A percentile compares a stretch with the other conserved stretches of the same genome.
These are phyloP conservation scores for Moesziomyces aphidis DNA, from an alignment of 1,284 basidiomycete species.

Conservation along the genomic window DNA sequence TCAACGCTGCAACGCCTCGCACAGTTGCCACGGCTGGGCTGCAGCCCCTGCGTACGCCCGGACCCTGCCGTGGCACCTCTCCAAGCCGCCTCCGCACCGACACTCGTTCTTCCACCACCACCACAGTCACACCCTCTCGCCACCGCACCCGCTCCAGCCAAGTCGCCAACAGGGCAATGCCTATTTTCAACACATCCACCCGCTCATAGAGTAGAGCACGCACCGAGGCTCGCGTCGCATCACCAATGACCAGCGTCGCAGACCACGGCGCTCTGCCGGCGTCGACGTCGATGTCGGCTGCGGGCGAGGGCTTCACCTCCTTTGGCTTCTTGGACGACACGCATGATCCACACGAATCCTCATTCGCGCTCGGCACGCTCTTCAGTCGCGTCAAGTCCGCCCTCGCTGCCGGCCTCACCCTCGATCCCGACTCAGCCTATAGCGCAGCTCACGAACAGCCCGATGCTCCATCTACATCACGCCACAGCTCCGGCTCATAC, in stretches of 20 bases:
- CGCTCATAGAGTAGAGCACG: background rate
- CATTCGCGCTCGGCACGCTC: slow-evolving; percentile 57
- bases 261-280: slow-evolving; percentile 4
- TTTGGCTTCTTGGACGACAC: slow-evolving; percentile 61
- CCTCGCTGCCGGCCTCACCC: slow-evolving; percentile 25
- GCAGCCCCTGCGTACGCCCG: slow-evolving; percentile 5
- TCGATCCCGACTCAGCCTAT: slow-evolving; percentile 5
- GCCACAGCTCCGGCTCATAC: slow-evolving; percentile 19
- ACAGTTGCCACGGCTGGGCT: too few relatives aligned
- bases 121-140: background rate
- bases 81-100: too few relatives aligned
- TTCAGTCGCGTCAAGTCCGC: slow-evolving; percentile 60
- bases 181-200: background rate
- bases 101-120: too few relatives aligned
- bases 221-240: background rate
- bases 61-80: slow-evolving; percentile 7
- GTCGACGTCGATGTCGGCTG: background rate
- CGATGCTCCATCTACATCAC: slow-evolving; percentile 18
- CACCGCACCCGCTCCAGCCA: background rate
- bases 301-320: slow-evolving; percentile 39
- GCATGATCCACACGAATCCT: slow-evolving; percentile 45
- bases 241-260: slow-evolving; percentile 7
- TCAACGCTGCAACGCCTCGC: too few relatives aligned
- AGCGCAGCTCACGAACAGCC: background rate
- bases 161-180: background rate